Evolutionary conservation across 148 eudicot genomes (phyloP), one percentile per base, ranked within the genome.

Genomic region (Rhododendron molle): DNA sequence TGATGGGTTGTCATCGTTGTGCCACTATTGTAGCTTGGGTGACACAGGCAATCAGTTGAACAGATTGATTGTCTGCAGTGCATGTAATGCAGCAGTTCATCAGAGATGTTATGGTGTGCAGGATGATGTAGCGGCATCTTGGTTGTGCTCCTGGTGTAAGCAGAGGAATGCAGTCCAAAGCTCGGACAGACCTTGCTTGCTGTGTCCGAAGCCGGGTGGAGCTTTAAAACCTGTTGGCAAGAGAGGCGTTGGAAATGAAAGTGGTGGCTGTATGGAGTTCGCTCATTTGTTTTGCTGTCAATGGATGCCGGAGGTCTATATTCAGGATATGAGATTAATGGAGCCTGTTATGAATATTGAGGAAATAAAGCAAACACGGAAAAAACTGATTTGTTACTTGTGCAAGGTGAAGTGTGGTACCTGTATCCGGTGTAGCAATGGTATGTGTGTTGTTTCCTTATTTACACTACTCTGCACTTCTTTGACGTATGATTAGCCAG

Each of bases 61-160:
- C 87, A 87, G 89, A 54, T 86, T 97, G 87, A 91, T 91, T 76
- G 89, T 91, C 83, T 97, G 99, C 86, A 83, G 89, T 80, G 91
- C 96, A 9, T 97, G 99, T 91, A 90, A 89, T 26, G 89, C 93
- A 54, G 89, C 92, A 26, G 98, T 97, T 84, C 99, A 97, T 73
- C 93, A 93, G 87, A 97, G 93, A 86, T 97, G 99, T 83, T 97
- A 97, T 49, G 99, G 99, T n/a, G 93, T 95, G 74, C 95, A 92
- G 86, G 95, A 91, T 62, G 93, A 94, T 85, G 88, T 86, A 14
- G 90, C 85, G 46, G 90, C 79, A 46, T 85, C 92, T 69, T 97
- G 99, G 99, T 44, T 86, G 78, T 97, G 99, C 86, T 91, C 95
- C 32, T 95, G 93, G 94, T 97, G 99, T 92, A 93, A 87, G 87